Percentiles rank a stretch among this genome's conserved stretches.
Conservation (phyloP, 495 filamentous ascomycete genomes). For the Neurospora cerealis region DNA sequence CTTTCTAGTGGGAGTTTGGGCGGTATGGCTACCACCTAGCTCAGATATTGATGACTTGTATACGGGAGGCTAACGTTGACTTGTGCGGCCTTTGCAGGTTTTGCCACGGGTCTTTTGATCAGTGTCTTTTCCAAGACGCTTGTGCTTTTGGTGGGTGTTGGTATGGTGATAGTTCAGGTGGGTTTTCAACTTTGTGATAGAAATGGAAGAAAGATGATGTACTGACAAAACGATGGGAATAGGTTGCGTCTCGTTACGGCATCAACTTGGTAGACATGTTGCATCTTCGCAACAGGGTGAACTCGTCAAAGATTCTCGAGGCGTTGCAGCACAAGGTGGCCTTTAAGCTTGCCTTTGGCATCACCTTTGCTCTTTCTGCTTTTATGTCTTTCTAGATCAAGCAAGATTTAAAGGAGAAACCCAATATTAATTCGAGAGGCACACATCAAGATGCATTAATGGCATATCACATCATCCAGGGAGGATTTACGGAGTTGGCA, state of each 20-base stretch:
- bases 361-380: slow-evolving; percentile 67
- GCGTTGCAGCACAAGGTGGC: slow-evolving; percentile 57
- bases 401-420: not conserved
- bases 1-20: slow-evolving; percentile 59
- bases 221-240: not conserved
- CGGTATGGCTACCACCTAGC: slow-evolving; percentile 27
- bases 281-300: slow-evolving; percentile 24
- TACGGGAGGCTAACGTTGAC: not conserved
- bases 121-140: slow-evolving; percentile 66
- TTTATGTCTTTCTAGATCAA: slow-evolving; percentile 50
- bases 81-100: slow-evolving; percentile 29
- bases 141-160: slow-evolving; percentile 60
- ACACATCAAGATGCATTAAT: not conserved
- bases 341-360: slow-evolving; percentile 71
- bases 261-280: slow-evolving; percentile 48
- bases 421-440: not conserved
- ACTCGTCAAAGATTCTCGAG: slow-evolving; percentile 46
- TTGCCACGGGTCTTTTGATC: slow-evolving; percentile 60
- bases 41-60: not conserved
- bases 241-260: slow-evolving; percentile 65
- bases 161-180: slow-evolving; percentile 64
- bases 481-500: not conserved
- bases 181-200: slow-evolving; percentile 7
- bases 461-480: not conserved
- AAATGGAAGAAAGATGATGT: not conserved